Evolutionary conservation across 140 eudicot genomes (phyloP), one percentile per base, ranked within the genome.

Genomic region (Senecio squalidus): DNA sequence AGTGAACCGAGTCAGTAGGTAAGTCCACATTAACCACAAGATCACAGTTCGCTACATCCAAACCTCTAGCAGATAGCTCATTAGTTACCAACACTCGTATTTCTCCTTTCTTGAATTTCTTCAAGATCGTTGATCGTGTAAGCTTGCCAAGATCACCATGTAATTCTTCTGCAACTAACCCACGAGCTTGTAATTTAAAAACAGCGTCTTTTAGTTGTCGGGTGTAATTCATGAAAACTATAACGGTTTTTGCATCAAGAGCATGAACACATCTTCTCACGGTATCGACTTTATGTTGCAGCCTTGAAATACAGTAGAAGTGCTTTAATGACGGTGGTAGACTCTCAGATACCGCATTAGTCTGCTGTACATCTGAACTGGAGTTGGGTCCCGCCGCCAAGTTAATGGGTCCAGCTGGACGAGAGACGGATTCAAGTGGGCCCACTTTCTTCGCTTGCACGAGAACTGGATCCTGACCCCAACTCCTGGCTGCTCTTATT

Each of bases 121-220:
- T 90, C 69, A 90, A 52, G 17, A 86, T 75, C 14, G 98, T 90
- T 17, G 98, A 90, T 43, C 98, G 72, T 6, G 78, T 36, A 24
- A 90, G 94, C 88, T 90, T 90, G 55, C 84, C 84, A 16, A 90
- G 83, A 75, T 86, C 96, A 9, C 98, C 98, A 36, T 90, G 98
- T 11, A 90, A 75, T 64, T 83, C 96, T 1, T 82, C 94, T 7
- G 98, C 95, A 14, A 58, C 69, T 75, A 90, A 74, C 65, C 96
- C 94, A 6, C 98, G 88, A 48, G 96, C 98, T 59, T 90, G 91
- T 21, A 90, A 60, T 77, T 90, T 90, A 56, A 15, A 80, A 38
- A 90, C 98, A 3, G 91, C 89, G 38, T 90, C 96, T 74, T 86
- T 90, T 36, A 90, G 78, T 68, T 90, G 98, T 11, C 70, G 79